phyloP scores from a whole-genome alignment of 208 protist species.

The Trypanosoma conorhini region DNA sequence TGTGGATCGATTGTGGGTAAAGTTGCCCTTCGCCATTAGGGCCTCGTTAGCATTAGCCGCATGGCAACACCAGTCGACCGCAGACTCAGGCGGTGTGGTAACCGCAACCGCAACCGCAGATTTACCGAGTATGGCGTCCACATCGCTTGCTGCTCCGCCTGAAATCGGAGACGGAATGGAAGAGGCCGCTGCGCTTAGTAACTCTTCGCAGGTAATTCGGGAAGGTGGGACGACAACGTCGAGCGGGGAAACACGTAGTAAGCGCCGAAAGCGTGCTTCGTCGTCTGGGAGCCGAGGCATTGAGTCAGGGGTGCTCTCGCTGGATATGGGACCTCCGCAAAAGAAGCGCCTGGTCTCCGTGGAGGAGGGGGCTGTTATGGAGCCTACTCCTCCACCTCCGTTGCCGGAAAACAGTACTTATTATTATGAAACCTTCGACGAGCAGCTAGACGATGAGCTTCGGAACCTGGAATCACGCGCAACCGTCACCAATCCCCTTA shows the following conservation, averaged over 20 bases:
- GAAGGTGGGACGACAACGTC: not conserved
- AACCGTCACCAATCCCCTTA: conserved; percentile 10
- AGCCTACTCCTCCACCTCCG: not conserved
- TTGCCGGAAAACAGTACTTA: conserved; percentile 33
- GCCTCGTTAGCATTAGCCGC: not conserved
- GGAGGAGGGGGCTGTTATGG: not conserved
- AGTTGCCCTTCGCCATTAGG: conserved; percentile 8
- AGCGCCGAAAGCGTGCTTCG: not conserved
- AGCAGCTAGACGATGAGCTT: conserved; percentile 57
- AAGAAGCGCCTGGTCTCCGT: conserved; percentile 13
- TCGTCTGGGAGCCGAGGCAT: conserved; percentile 1
- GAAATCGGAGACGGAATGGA: not conserved
- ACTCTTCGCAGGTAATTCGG: not conserved
- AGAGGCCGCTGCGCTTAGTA: conserved; percentile 2
- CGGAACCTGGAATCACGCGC: conserved; percentile 46
- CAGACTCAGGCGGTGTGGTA: not conserved
- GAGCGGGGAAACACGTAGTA: conserved; percentile 8
- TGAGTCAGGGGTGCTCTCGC: conserved; percentile 7
- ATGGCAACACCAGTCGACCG: conserved; percentile 2
- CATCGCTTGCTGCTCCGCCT: not conserved
- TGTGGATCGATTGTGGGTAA: conserved; percentile 1
- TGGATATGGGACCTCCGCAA: conserved; percentile 9
- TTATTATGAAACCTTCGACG: conserved; percentile 69
- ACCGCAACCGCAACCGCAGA: not conserved
- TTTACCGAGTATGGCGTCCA: not conserved